Base-by-base conservation (phyloP, 345 rosid species). In the Diplotaxis tenuifolia region DNA sequence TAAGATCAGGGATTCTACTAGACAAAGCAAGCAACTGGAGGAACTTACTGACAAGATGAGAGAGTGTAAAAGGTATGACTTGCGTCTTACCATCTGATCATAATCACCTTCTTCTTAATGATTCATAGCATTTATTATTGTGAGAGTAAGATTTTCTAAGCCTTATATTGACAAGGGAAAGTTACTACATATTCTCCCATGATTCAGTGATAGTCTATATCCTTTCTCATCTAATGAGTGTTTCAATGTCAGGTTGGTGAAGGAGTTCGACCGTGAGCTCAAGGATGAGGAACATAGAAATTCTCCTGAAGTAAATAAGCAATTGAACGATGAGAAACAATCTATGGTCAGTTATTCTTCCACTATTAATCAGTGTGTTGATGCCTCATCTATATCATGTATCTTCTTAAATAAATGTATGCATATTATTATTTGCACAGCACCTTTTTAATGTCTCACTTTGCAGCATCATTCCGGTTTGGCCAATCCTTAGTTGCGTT, bases 11-110 rank as follows among this genome's bases (percentile, higher is more conserved):
- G 99, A 95, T 78, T 85, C 96, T 50, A 86, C 80, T 59, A 82
- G 99, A 77, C 92, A 95, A 83, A 88, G 96, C 84, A 95, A 95
- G 71, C 98, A 92, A 80, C 87, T 95, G 21, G 99, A 95, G 77
- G 99, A 95, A 73, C 96, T 95, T 68, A 90, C 99, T 18, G 92
- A 83, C 64, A 92, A 78, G 84, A 95, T 95, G 98, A 85, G 96
- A 82, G 98, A 91, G 58, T 95, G 99, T 81, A 92, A 95, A 87
- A 83, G 98, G 99, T 88, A 60, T 53, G 2, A 19, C 4, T 65
- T 29, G 3, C 28, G 53, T 6, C 52, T 45, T 45, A 45, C 49
- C 19, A 14, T 45, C n/a, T n/a, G n/a, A n/a, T n/a, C n/a, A n/a
- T n/a, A n/a, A n/a, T n/a, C n/a, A n/a, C 45, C 2, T 40, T 40